Base-by-base conservation (phyloP, 257 asterid species). In the Jacaranda mimosifolia region DNA sequence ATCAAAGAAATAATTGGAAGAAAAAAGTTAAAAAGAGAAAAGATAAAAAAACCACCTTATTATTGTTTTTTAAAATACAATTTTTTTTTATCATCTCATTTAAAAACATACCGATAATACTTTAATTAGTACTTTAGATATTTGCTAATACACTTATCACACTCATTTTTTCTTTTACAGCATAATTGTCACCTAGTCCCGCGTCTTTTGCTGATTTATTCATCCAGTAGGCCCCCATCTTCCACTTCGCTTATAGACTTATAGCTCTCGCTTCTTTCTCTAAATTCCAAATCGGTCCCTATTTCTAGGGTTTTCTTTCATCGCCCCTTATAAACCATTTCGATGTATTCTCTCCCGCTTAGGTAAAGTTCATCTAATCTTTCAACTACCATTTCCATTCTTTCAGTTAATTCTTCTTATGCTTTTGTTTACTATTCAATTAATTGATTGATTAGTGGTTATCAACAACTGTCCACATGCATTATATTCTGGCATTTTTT, bases 291-390 rank as follows among this genome's bases (percentile, higher is more conserved):
- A 86, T 82, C 84, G 52, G 70, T 81, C 93, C 94, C 87, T 65
- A 78, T 62, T 80, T 85, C 88, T 85, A 86, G 92, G 93, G 90
- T 87, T 87, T 80, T 78, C 71, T 71, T 69, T 66, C 90, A 82
- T 80, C 80, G 76, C 84, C 81, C 75, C 72, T 76, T 83, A 85
- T 72, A 45, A 63, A 36, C 7, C 76, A 38, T 43, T 79, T 69
- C 62, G 62, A 51, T 57, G 68, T 72, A 82, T 74, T 78, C 79
- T 78, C 79, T 67, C 80, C 26, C 21, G 13, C 76, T n/a, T n/a
- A n/a, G 91, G 92, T 86, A 77, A 84, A 58, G 78, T 52, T 70
- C 67, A 6, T 69, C 49, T 36, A 42, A 51, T 60, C 63, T 80
- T 42, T 68, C 77, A 62, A 63, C 66, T 43, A n/a, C 26, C 55